These are phyloP conservation scores for Chlorella vulgaris DNA, from an alignment of 139 green algal species.

Conservation along the genomic window DNA sequence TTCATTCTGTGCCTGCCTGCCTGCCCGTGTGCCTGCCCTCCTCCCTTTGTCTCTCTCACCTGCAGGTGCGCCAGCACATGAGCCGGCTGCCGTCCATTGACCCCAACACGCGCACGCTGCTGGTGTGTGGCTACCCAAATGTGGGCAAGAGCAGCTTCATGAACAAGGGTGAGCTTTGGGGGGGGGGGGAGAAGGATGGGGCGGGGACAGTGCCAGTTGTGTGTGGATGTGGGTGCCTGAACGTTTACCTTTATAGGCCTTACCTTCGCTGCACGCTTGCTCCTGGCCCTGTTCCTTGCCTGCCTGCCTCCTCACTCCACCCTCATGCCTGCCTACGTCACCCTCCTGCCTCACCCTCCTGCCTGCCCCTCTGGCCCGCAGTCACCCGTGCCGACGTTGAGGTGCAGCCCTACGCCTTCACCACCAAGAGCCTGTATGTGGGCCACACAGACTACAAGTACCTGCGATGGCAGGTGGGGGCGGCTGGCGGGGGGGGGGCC, in stretches of 20 bases:
- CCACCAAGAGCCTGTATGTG: conserved; percentile 96
- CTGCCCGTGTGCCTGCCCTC: too few species aligned
- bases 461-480: conserved; percentile 85
- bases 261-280: too few species aligned
- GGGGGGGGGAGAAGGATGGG: neutral
- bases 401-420: conserved; percentile 98
- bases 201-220: too few species aligned
- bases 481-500: neutral
- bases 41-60: neutral
- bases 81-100: conserved; percentile 96
- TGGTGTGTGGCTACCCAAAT: conserved; percentile 99
- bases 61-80: conserved; percentile 97
- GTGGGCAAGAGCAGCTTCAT: conserved; percentile 98
- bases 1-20: too few species aligned
- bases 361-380: neutral
- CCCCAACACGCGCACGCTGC: conserved; percentile 95
- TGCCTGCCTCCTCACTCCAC: neutral
- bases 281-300: too few species aligned
- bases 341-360: neutral
- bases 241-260: too few species aligned
- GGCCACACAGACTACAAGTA: conserved; percentile 99
- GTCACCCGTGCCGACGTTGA: conserved; percentile 97
- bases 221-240: too few species aligned
- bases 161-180: conserved; percentile 80
- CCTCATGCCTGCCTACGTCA: neutral